Conservation (phyloP, 441 rosid species). For the Arabidopsis hybrid region DNA sequence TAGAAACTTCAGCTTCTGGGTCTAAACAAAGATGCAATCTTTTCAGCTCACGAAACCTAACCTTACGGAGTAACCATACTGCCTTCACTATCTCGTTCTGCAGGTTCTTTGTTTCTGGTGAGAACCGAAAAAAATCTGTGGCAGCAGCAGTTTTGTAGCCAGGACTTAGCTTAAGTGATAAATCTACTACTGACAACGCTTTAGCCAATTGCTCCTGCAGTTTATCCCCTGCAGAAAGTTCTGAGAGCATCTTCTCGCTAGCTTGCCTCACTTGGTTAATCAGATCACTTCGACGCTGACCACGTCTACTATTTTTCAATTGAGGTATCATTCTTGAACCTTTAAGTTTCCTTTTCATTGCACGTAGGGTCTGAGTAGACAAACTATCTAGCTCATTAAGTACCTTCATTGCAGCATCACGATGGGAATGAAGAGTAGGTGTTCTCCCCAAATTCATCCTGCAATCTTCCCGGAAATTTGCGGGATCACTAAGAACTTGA, state of each 20-base stretch:
- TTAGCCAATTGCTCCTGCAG: conserved; percentile 70
- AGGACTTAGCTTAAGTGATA: conserved; percentile 57
- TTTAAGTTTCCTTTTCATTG: conserved; percentile 78
- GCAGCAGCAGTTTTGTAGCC: conserved; percentile 46
- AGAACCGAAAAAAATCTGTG: conserved; percentile 52
- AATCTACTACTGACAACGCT: conserved; percentile 71
- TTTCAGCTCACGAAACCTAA: conserved; percentile 60
- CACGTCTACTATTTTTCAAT: conserved; percentile 43
- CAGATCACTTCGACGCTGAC: conserved; percentile 51
- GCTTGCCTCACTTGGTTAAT: conserved; percentile 53
- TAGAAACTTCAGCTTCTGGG: conserved; percentile 56
- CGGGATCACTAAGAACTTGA: conserved; percentile 59
- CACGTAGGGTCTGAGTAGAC: conserved; percentile 58
- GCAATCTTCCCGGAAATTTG: conserved; percentile 55
- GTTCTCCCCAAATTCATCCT: conserved; percentile 37
- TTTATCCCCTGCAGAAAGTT: conserved; percentile 51
- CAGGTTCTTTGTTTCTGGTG: conserved; percentile 60
- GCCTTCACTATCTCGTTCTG: conserved; percentile 86
- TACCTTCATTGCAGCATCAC: conserved; percentile 52
- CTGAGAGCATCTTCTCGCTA: conserved; percentile 65
- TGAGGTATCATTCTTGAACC: conserved; percentile 52
- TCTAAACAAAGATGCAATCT: conserved; percentile 63
- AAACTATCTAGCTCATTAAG: conserved; percentile 64
- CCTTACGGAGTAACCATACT: conserved; percentile 56
- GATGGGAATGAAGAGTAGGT: conserved; percentile 49